Evolutionary conservation across 805 yeast species (phyloP).

Genomic region (Wickerhamomyces tratensis): DNA sequence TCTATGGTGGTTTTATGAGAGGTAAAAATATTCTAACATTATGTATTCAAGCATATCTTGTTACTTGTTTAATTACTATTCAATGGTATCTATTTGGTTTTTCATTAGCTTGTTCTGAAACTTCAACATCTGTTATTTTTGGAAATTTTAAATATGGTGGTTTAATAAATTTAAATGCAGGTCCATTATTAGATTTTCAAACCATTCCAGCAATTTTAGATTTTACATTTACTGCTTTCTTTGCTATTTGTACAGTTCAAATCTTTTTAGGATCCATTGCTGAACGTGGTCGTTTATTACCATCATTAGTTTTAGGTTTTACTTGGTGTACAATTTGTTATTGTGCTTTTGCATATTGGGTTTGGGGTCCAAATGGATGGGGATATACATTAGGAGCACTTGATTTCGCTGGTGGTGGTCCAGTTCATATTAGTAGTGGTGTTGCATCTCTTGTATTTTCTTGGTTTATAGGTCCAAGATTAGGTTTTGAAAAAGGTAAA

Average conservation of each 20-base stretch:
- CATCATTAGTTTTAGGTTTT: constrained; percentile 70
- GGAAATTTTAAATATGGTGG: constrained; percentile 82
- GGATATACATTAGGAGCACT: constrained; percentile 84
- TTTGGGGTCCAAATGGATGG: constrained; percentile 94
- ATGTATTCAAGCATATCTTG: constrained; percentile 67
- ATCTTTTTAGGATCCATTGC: constrained; percentile 88
- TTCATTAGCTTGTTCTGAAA: constrained; percentile 72
- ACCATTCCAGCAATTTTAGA: constrained; percentile 37
- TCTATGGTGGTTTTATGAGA: constrained; percentile 83
- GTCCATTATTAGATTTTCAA: constrained; percentile 67
- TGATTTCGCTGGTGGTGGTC: constrained; percentile 99
- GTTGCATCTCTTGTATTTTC: constrained; percentile 79
- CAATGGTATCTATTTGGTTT: constrained; percentile 99
- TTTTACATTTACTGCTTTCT: constrained; percentile 85
- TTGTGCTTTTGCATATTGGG: constrained; percentile 91
- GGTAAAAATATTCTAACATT: constrained; percentile 76
- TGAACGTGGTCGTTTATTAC: constrained; percentile 84
- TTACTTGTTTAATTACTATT: constrained; percentile 61
- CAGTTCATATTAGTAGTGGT: constrained; percentile 90
- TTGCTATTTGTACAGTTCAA: constrained; percentile 80
- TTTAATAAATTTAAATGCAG: constrained; percentile 50
- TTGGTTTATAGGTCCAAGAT: constrained; percentile 71
- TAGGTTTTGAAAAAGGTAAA: constrained; percentile 32
- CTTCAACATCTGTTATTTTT: constrained; percentile 61
- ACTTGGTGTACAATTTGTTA: constrained; percentile 86